Base-by-base conservation (phyloP, 2,329 filamentous ascomycete species). In the Lasiodiplodia sp. region DNA sequence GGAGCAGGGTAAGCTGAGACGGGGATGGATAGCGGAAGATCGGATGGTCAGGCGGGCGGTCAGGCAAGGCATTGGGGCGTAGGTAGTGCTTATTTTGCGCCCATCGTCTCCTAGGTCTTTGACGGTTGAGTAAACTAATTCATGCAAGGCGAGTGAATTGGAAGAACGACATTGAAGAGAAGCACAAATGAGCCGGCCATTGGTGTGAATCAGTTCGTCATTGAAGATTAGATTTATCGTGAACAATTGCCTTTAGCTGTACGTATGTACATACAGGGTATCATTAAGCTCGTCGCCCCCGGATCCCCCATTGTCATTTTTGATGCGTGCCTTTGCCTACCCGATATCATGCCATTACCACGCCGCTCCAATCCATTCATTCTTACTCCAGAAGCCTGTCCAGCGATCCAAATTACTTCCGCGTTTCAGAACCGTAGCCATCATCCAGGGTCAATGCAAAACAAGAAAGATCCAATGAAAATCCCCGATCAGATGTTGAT, bases 231-330 rank as follows among this genome's bases (percentile, higher is more conserved):
- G 25, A 16, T n/a, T 52, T 37, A 52, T 64, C 60, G 18, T 52
- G 31, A 63, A 18, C 11, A 31, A 4, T 18, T 34, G 18, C 40
- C 40, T 47, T 57, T 31, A 57, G 31, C 60, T 64, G 47, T 64
- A 64, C 44, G 16, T 52, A 64, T 51, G 60, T 64, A 64, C 28
- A 28, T 28, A 4, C 60, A 64, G 60, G 60, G 60, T 64, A 64
- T 64, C 60, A 52, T 64, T 64, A 64, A 52, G 23, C 23, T n/a
- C 44, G 23, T 44, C 40, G n/a, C 37, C 40, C 16, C n/a, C 40
- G 25, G 8, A 8, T 34, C n/a, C 3, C 23, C 58, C 23, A 6
- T 38, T 25, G 25, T 31, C 52, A n/a, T 63, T 64, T 64, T 37
- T 47, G 4, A 31, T 31, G 21, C 25, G 12, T 18, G 7, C 23